These are phyloP conservation scores for Penicillium vulpinum DNA, from an alignment of 2,329 filamentous ascomycete genomes.

Conservation along the genomic window DNA sequence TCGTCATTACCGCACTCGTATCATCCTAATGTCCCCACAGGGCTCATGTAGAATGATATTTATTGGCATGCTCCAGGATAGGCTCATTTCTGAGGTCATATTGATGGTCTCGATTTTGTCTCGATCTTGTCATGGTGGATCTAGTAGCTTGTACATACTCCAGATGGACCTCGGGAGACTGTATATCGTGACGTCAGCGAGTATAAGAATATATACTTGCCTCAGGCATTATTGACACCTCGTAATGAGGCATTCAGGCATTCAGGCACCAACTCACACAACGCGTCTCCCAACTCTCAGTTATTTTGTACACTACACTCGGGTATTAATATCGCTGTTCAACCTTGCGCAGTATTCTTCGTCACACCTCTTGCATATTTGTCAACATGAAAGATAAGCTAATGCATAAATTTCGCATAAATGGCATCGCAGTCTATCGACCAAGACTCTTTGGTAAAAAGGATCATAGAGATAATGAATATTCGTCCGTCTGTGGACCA, in stretches of 20 bases:
- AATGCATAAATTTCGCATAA: not conserved
- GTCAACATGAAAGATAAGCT: too few species aligned
- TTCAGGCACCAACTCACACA: not conserved
- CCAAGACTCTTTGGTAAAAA: conserved; percentile 28
- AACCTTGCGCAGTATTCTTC: not conserved
- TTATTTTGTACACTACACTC: too few species aligned
- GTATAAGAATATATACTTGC: not conserved
- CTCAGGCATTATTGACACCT: not conserved
- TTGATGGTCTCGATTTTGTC: not conserved
- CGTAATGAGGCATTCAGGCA: not conserved
- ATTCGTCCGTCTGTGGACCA: not conserved
- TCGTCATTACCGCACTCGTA: conserved; percentile 2
- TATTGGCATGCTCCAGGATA: not conserved
- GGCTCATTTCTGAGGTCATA: conserved; percentile 3
- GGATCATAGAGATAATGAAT: not conserved
- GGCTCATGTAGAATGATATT: not conserved
- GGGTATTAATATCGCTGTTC: too few species aligned
- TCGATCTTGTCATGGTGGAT: not conserved
- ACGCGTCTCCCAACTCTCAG: too few species aligned
- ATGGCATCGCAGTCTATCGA: conserved; percentile 29
- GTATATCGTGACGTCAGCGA: not conserved
- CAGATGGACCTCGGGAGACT: not conserved
- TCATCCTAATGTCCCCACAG: not conserved
- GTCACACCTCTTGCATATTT: not conserved
- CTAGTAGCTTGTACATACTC: not conserved